These are phyloP conservation scores for Parasarocladium wereldwijsianum DNA, from an alignment of 2,329 filamentous ascomycete species.

Conservation along the genomic window DNA sequence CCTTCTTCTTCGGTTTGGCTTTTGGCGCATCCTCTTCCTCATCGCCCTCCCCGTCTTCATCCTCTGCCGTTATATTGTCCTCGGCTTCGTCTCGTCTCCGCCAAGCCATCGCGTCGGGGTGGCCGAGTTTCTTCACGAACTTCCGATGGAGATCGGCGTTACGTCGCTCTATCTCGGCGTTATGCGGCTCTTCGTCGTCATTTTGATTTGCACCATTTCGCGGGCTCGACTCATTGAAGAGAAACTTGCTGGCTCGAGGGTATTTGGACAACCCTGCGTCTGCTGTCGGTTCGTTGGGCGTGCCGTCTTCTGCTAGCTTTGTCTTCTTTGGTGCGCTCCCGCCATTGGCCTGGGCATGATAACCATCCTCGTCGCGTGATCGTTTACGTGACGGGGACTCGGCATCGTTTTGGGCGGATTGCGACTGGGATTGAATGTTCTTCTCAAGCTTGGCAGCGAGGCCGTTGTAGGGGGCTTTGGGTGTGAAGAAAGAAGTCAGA, in stretches of 20 bases:
- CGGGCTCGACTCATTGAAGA: constrained; percentile 31
- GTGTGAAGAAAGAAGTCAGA: constrained; percentile 74
- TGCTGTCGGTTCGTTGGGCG: constrained; percentile 10
- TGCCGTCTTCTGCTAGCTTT: constrained; percentile 24
- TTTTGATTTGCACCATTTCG: constrained; percentile 20
- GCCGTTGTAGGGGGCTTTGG: constrained; percentile 38
- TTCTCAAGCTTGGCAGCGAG: constrained; percentile 21
- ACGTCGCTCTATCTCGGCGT: constrained; percentile 32
- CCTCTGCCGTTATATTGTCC: constrained; percentile 36
- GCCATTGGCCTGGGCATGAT: constrained; percentile 26
- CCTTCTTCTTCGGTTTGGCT: constrained; percentile 48
- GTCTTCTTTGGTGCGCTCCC: constrained; percentile 28
- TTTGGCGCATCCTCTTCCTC: constrained; percentile 40
- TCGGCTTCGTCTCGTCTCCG: constrained; percentile 35
- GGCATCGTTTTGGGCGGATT: constrained; percentile 13
- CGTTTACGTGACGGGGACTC: constrained; percentile 29
- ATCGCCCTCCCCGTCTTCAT: constrained; percentile 39
- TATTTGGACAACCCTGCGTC: constrained; percentile 8
- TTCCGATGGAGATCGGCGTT: constrained; percentile 64
- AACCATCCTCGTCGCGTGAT: constrained; percentile 30
- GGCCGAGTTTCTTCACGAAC: constrained; percentile 83
- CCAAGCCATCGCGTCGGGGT: constrained; percentile 65
- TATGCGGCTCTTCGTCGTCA: constrained; percentile 30
- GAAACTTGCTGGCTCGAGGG: constrained; percentile 35
- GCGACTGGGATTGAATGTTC: constrained; percentile 13